Percentiles rank a stretch among this genome's conserved stretches.
Conservation (phyloP, 164 flowering plant species). For the Protea cynaroides region DNA sequence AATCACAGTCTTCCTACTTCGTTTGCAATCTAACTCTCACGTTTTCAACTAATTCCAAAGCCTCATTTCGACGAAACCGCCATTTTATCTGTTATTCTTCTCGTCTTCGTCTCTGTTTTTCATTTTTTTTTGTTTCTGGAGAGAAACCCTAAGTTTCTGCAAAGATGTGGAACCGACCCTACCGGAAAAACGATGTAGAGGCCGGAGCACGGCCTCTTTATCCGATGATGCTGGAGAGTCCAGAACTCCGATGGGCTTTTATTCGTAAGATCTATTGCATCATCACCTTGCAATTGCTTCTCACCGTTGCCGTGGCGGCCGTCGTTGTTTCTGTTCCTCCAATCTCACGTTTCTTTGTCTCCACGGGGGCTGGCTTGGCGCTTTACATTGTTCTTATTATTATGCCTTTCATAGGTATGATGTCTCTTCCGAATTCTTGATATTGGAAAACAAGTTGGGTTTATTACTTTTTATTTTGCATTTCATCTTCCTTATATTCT, state of each 20-base stretch:
- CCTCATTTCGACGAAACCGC: too few species aligned
- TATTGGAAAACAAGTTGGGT: too few species aligned
- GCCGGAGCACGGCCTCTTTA: slow-evolving; percentile 34
- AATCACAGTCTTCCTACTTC: too few species aligned
- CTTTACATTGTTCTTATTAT: slow-evolving; percentile 39
- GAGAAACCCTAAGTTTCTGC: too few species aligned
- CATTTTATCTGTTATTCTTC: too few species aligned
- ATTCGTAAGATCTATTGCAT: slow-evolving; percentile 67
- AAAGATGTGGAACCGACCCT: slow-evolving; percentile 25
- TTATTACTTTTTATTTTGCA: not conserved
- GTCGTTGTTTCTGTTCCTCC: slow-evolving; percentile 41
- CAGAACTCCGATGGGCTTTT: slow-evolving; percentile 71
- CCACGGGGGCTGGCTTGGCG: slow-evolving; percentile 37
- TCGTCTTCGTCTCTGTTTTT: too few species aligned
- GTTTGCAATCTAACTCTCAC: too few species aligned
- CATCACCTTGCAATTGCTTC: slow-evolving; percentile 47
- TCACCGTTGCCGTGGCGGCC: slow-evolving; percentile 58
- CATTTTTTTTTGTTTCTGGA: too few species aligned
- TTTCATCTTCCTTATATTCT: not conserved
- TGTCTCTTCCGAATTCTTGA: not conserved
- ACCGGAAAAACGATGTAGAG: slow-evolving; percentile 37
- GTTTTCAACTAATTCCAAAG: too few species aligned
- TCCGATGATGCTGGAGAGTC: slow-evolving; percentile 63
- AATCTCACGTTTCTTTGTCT: slow-evolving; percentile 34
- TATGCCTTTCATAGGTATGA: slow-evolving; percentile 43